Evolutionary conservation across 2,329 filamentous ascomycete genomes (phyloP), one percentile per base, ranked within the genome.

Genomic region (Diaporthe citriasiana): DNA sequence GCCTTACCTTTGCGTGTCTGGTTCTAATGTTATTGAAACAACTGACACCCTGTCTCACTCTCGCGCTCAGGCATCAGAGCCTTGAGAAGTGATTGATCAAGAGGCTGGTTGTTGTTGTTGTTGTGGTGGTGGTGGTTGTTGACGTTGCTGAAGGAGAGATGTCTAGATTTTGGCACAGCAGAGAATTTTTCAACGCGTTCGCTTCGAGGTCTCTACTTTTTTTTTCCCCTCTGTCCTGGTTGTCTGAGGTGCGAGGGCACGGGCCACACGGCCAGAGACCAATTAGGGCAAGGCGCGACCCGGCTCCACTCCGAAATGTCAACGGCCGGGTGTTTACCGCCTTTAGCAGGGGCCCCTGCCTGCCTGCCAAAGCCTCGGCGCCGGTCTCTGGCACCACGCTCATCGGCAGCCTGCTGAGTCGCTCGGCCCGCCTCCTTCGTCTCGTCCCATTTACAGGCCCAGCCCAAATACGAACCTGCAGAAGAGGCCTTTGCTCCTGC

Each of bases 171-270:
- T 38, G 42, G 40, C 51, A 40, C 22, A 13, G 40, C 25, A 72
- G 53, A 70, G 51, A 63, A 63, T 55, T 71, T 63, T n/a, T 71
- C 6, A 25, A 51, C 45, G 45, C 30, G 63, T 33, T 66, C 42
- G 45, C 22, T 51, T 50, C 30, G 25, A 10, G 19, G 15, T n/a
- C 9, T 50, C 53, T 22, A 27, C 50, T 72, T 56, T 50, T 69
- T 74, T 74, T 66, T n/a, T n/a, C n/a, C n/a, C n/a, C n/a, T n/a
- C n/a, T n/a, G n/a, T n/a, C n/a, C n/a, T n/a, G 53, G 59, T 22
- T 38, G 47, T 71, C 57, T 68, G 30, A 60, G 59, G 55, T 17
- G 30, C 17, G 45, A 19, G 70, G 70, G 57, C 73, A 74, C 73
- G 73, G 73, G 33, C 73, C 73, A 72, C n/a, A 19, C 10, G 22